Percentiles rank a stretch among this genome's conserved stretches.
These are phyloP conservation scores for Komagataella pastoris DNA, from an alignment of 805 yeast genomes.

Conservation along the genomic window DNA sequence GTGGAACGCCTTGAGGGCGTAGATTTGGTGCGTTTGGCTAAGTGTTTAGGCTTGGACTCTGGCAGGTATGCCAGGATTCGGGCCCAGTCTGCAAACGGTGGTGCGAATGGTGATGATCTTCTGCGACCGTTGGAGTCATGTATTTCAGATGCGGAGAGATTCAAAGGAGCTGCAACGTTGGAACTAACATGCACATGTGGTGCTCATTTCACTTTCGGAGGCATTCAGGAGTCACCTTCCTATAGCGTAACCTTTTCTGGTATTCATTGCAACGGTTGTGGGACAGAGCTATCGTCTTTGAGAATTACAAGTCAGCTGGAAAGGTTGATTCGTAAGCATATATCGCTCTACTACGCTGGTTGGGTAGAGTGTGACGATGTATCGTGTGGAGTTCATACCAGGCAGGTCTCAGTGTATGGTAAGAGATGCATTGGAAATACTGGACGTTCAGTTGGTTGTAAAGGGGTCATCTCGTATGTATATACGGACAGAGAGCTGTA, in stretches of 20 bases:
- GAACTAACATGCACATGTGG: slow-evolving; percentile 54
- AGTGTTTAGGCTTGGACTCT: slow-evolving; percentile 66
- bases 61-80: slow-evolving; percentile 38
- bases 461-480: slow-evolving; percentile 69
- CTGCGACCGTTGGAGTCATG: slow-evolving; percentile 72
- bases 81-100: slow-evolving; percentile 7
- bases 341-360: slow-evolving; percentile 73
- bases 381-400: slow-evolving; percentile 65
- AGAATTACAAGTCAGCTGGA: slow-evolving; percentile 66
- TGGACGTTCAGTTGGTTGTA: slow-evolving; percentile 51
- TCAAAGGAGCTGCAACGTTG: slow-evolving; percentile 47
- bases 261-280: slow-evolving; percentile 53
- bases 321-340: slow-evolving; percentile 49
- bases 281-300: slow-evolving; percentile 32
- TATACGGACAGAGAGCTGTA: slow-evolving; percentile 74
- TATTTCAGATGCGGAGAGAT: slow-evolving; percentile 71
- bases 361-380: slow-evolving; percentile 78
- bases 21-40: slow-evolving; percentile 68
- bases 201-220: slow-evolving; percentile 51
- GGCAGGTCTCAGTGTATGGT: slow-evolving; percentile 86
- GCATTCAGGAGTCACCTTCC: slow-evolving; percentile 50
- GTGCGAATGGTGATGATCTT: slow-evolving; percentile 20
- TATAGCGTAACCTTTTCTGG: slow-evolving; percentile 59
- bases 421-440: slow-evolving; percentile 61
- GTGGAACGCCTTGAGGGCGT: slow-evolving; percentile 78